These are phyloP conservation scores for Leptographium galeiforme DNA, from an alignment of 2,329 filamentous ascomycete species.

Conservation along the genomic window DNA sequence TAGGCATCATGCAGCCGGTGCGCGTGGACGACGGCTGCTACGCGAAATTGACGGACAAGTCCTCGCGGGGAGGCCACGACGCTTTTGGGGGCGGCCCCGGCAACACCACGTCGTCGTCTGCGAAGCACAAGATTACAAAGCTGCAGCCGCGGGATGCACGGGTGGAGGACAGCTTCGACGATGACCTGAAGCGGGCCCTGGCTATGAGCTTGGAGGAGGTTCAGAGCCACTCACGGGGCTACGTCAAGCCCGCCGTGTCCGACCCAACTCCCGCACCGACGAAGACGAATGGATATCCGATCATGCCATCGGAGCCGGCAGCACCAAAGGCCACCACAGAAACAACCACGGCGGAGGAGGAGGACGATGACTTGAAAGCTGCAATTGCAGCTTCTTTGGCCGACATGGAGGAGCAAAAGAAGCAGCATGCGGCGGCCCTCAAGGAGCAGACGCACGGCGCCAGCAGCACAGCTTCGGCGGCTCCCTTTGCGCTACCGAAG, in stretches of 20 bases:
- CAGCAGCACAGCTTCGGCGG: constrained; percentile 30
- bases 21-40: constrained; percentile 95
- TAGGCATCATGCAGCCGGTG: constrained; percentile 83
- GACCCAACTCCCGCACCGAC: neutral
- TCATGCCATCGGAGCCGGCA: constrained; percentile 5
- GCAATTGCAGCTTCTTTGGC: constrained; percentile 89
- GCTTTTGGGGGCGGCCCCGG: constrained; percentile 26
- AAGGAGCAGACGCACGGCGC: constrained; percentile 60
- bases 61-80: constrained; percentile 24
- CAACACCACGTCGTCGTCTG: constrained; percentile 15
- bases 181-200: constrained; percentile 82
- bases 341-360: constrained; percentile 18
- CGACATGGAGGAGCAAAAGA: constrained; percentile 98
- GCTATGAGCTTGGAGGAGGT: constrained; percentile 97
- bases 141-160: constrained; percentile 89
- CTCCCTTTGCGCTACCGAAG: constrained; percentile 55
- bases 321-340: constrained; percentile 6
- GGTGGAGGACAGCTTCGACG: constrained; percentile 83
- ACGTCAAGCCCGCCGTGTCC: constrained; percentile 42
- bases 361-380: constrained; percentile 84
- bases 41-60: constrained; percentile 71
- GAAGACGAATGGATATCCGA: constrained; percentile 23
- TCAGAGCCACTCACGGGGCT: constrained; percentile 60
- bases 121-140: constrained; percentile 47
- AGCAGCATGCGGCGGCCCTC: constrained; percentile 69